Base-by-base conservation (phyloP, 805 yeast genomes). In the Dipodascus albidus region DNA sequence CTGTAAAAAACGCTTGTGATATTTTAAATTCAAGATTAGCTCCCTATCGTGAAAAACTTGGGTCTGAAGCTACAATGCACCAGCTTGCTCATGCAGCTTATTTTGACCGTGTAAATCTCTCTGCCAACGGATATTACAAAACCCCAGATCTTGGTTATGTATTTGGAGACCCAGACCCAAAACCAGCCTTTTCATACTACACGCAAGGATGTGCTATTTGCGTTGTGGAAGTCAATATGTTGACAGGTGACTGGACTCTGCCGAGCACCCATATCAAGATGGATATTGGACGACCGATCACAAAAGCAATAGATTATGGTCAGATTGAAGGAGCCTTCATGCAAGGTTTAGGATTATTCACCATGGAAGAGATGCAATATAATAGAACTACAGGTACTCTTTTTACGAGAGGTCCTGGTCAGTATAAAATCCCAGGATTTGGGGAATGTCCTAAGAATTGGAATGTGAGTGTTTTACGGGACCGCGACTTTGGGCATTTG, bases 271-370 rank as follows among this genome's bases (percentile, higher is more conserved):
- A 74, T 56, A 70, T 75, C 51, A 70, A 70, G 62, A 73, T 75
- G 77, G 78, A 75, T 60, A 69, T 73, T 53, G 78, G 78, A 20
- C 70, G 77, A 23, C 72, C 78, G 8, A 62, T 75, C 51, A 75
- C 75, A 58, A 72, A 73, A 55, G 78, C 78, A 15, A 74, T 75
- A 52, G 77, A 74, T 54, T 74, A 73, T 58, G 78, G 78, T 4
- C 79, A 75, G 61, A 75, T 75, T 41, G 78, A 75, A 58, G 78
- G 79, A 38, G 79, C 78, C 0, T 75, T 70, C 56, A 67, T 75
- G 11, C 79, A 75, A 61, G 79, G 78, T 22, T 74, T 74, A 64
- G 79, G 79, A 2, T 65, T 74, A 24, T 75, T 71, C 57, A 75
- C 78, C 1, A 70, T 75, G 59, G 78, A 75, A 54, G 77, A 75